Base-by-base conservation (phyloP, 2,329 filamentous ascomycete genomes). In the Hymenoscyphus linearis region DNA sequence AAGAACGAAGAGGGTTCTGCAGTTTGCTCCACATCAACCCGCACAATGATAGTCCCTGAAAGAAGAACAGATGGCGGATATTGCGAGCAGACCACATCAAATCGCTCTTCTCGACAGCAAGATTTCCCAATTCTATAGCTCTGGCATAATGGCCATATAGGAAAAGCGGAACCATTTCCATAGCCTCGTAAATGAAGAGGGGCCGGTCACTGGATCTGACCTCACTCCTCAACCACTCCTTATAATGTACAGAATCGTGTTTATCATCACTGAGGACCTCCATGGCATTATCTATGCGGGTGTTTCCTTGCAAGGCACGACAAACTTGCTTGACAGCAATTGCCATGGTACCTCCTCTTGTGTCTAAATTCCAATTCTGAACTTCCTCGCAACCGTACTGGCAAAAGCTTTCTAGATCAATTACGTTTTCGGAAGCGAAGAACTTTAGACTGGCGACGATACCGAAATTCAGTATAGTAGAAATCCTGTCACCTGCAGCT, bases 261-360 rank as follows among this genome's bases (percentile, higher is more conserved):
- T 84, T 79, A n/a, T 84, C 78, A 66, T 93, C 89, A 47, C 80
- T 83, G 77, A 93, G 82, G 12, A 92, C 79, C 18, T 81, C 77
- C 0, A 78, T 69, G 3, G 72, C 57, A 22, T 66, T 61, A 10
- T 81, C 76, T 12, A 76, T 73, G 2, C 75, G 74, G 0, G 90
- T 93, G 73, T 91, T 93, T 59, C 90, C 90, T 71, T 91, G 88
- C 22, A 93, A 75, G 25, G 90, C 87, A 55, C 88, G 83, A 57
- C 81, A 83, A 26, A 83, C 80, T 71, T 93, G 89, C 56, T 87
- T 78, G 3, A 87, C 79, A 2, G 83, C 81, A 62, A 89, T 83
- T 6, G 93, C 76, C 57, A 91, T 77, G 0, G 85, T 85, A 2
- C 90, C 90, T 16, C 90, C 90, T 61, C 88, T 81, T 1, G 87